Evolutionary conservation across 2,329 filamentous ascomycete species (phyloP).

Genomic region (Acephala macrosclerotiorum): DNA sequence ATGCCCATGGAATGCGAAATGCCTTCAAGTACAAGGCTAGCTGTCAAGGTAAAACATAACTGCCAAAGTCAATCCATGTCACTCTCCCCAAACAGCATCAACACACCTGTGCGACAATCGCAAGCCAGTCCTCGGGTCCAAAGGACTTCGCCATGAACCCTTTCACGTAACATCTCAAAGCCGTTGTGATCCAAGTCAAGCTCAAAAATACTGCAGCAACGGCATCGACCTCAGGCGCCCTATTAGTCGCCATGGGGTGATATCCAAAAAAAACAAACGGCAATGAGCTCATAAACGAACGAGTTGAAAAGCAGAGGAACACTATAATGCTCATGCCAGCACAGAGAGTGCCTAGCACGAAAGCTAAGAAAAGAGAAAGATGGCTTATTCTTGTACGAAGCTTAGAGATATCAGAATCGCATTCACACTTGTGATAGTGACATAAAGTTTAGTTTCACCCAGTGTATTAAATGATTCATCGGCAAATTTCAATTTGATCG

Average conservation of each 20-base stretch:
- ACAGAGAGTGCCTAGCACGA: background rate
- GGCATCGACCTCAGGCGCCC: slow-evolving; percentile 24
- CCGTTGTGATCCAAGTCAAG: slow-evolving; percentile 46
- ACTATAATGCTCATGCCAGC: slow-evolving; percentile 12
- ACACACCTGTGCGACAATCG: slow-evolving; percentile 53
- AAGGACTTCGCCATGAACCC: slow-evolving; percentile 50
- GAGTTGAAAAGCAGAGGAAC: background rate
- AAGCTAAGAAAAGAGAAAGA: background rate
- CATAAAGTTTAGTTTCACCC: background rate
- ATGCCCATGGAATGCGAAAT: slow-evolving; percentile 24
- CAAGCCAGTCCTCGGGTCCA: slow-evolving; percentile 55
- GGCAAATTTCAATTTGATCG: too few species aligned
- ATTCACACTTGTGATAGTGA: background rate
- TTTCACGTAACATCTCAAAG: slow-evolving; percentile 54
- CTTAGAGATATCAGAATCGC: background rate
- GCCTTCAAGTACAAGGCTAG: slow-evolving; percentile 14
- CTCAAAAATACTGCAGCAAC: slow-evolving; percentile 42
- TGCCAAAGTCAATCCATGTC: background rate
- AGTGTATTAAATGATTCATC: too few species aligned
- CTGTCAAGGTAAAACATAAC: slow-evolving; percentile 21
- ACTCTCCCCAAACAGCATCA: background rate
- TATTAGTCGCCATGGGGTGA: slow-evolving; percentile 16
- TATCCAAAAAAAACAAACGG: background rate
- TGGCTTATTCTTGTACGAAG: background rate
- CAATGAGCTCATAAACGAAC: background rate